Evolutionary conservation across 2,329 filamentous ascomycete species (phyloP).

Genomic region (Juglanconis sp.): DNA sequence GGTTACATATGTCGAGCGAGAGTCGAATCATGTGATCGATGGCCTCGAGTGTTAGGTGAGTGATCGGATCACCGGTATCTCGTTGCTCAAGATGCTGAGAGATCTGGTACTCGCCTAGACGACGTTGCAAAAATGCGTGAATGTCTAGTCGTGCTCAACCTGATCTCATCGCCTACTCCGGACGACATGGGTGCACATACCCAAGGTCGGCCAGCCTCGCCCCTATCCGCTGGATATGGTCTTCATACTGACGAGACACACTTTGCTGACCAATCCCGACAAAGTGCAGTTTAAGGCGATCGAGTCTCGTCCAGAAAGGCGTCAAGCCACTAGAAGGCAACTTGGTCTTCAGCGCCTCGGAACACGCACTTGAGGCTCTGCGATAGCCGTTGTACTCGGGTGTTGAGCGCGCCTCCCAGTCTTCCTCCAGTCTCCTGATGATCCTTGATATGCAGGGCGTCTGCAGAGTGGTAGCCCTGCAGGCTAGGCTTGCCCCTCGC

Average conservation of each 20-base stretch:
- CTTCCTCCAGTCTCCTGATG: neutral
- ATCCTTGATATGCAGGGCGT: neutral
- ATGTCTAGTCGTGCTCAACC: neutral
- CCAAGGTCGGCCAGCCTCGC: neutral
- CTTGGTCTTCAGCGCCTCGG: neutral
- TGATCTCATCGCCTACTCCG: neutral
- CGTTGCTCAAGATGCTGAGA: conserved; percentile 12
- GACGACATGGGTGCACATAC: too few species aligned
- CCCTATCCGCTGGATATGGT: neutral
- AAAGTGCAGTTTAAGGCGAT: neutral
- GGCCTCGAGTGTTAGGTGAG: neutral
- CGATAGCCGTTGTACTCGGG: too few species aligned
- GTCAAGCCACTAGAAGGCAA: neutral
- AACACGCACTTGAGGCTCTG: neutral
- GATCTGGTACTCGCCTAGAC: conserved; percentile 5
- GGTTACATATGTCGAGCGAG: neutral
- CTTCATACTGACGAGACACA: neutral
- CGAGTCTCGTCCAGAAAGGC: neutral
- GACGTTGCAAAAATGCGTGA: neutral
- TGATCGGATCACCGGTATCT: neutral
- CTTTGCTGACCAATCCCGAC: neutral
- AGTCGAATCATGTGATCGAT: neutral
- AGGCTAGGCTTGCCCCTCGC: neutral
- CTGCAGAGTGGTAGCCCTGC: neutral
- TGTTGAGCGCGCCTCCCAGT: neutral